Conservation (phyloP, 345 rosid species). For the Adansonia digitata region DNA sequence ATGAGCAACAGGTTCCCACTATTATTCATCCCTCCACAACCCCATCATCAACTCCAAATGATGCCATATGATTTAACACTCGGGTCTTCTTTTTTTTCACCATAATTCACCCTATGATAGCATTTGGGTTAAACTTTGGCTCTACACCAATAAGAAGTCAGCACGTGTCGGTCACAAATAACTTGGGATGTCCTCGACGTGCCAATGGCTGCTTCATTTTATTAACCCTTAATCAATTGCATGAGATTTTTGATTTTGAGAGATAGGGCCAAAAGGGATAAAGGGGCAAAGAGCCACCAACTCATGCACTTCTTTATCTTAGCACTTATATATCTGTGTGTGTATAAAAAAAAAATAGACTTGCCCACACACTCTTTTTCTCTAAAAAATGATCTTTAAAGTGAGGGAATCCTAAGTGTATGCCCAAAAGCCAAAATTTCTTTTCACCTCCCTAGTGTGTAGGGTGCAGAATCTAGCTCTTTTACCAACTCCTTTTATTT, state of each 20-base stretch:
- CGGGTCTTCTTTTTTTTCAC: not conserved
- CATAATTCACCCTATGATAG: conserved; percentile 26
- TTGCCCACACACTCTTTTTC: not conserved
- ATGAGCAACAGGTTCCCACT: conserved; percentile 27
- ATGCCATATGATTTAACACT: conserved; percentile 6
- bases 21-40: conserved; percentile 4
- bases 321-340: too few relatives aligned
- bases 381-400: conserved; percentile 27
- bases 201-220: too few relatives aligned
- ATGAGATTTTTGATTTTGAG: too few relatives aligned
- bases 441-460: conserved; percentile 15
- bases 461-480: not conserved
- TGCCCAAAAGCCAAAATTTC: conserved; percentile 44
- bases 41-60: conserved; percentile 14
- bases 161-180: too few relatives aligned
- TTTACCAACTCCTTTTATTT: not conserved
- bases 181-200: too few relatives aligned
- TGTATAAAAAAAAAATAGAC: too few relatives aligned
- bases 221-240: too few relatives aligned
- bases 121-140: not conserved
- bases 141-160: not conserved
- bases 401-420: conserved; percentile 61
- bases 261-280: too few relatives aligned
- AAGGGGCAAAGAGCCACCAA: too few relatives aligned
- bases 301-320: too few relatives aligned